These are phyloP conservation scores for Scedosporium dehoogii DNA, from an alignment of 2,329 filamentous ascomycete genomes.

Conservation along the genomic window DNA sequence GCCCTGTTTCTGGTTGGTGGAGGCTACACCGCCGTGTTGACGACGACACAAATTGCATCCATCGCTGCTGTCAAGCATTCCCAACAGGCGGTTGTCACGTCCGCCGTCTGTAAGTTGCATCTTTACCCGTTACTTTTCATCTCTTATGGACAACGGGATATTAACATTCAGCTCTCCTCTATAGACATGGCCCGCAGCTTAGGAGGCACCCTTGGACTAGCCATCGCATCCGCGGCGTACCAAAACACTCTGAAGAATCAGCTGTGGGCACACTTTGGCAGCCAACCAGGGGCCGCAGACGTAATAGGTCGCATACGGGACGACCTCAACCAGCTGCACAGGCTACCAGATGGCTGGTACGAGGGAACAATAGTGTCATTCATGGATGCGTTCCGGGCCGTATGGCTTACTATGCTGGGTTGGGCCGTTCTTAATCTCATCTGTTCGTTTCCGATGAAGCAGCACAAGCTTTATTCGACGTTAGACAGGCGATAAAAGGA, in stretches of 20 bases:
- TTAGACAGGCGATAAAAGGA: too few relatives aligned
- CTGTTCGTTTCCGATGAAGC: neutral
- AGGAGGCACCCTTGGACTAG: slow-evolving; percentile 38
- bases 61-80: slow-evolving; percentile 75
- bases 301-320: slow-evolving; percentile 63
- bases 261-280: slow-evolving; percentile 62
- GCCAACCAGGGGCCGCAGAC: slow-evolving; percentile 53
- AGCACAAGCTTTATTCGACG: neutral
- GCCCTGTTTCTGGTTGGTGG: slow-evolving; percentile 58
- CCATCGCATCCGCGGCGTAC: slow-evolving; percentile 64
- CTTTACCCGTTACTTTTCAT: slow-evolving; percentile 6
- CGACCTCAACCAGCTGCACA: slow-evolving; percentile 59
- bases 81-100: slow-evolving; percentile 79
- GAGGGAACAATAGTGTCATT: slow-evolving; percentile 61
- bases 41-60: slow-evolving; percentile 68
- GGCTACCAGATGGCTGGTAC: slow-evolving; percentile 62
- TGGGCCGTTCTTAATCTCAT: slow-evolving; percentile 29
- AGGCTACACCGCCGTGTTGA: slow-evolving; percentile 74
- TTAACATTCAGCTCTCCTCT: neutral
- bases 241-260: slow-evolving; percentile 65
- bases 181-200: slow-evolving; percentile 33
- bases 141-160: slow-evolving; percentile 9
- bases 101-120: slow-evolving; percentile 51
- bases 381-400: slow-evolving; percentile 64
- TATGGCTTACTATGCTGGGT: slow-evolving; percentile 62